These are phyloP conservation scores for Boletus smithii DNA, from an alignment of 1,284 basidiomycete genomes.

Conservation along the genomic window DNA sequence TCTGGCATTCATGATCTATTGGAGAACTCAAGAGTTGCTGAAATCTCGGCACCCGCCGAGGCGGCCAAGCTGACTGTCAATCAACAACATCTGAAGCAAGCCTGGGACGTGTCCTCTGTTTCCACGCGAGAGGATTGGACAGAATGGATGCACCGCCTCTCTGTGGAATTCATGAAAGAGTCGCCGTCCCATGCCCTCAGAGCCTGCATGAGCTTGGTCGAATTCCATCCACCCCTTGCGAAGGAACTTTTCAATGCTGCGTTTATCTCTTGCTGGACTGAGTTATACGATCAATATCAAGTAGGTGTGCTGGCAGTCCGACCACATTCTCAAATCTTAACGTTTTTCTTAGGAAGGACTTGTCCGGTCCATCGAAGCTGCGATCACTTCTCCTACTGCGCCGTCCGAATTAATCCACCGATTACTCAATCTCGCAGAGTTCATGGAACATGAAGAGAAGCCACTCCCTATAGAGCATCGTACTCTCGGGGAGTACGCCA, in stretches of 20 bases:
- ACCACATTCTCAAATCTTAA: constrained; percentile 2
- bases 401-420: constrained; percentile 94
- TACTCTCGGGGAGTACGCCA: constrained; percentile 90
- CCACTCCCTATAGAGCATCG: constrained; percentile 92
- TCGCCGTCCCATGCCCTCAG: constrained; percentile 96
- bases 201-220: constrained; percentile 92
- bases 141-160: constrained; percentile 93
- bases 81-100: constrained; percentile 95
- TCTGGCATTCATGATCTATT: constrained; percentile 56
- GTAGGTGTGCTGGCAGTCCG: constrained; percentile 41
- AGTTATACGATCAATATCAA: constrained; percentile 95
- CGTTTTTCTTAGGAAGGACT: constrained; percentile 73
- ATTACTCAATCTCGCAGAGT: constrained; percentile 94
- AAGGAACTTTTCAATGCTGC: constrained; percentile 98
- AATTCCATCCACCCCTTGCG: constrained; percentile 88
- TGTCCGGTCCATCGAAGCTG: constrained; percentile 85
- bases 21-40: constrained; percentile 63
- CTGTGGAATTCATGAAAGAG: constrained; percentile 97
- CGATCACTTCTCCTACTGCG: constrained; percentile 77
- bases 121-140: constrained; percentile 88
- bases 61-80: constrained; percentile 91
- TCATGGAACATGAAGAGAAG: constrained; percentile 99
- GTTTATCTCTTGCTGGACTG: constrained; percentile 97
- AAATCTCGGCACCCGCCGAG: constrained; percentile 76
- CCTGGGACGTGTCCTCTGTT: constrained; percentile 90